Percentiles rank a stretch among this genome's conserved stretches.
Evolutionary conservation across 2,329 filamentous ascomycete species (phyloP).

Genomic region (Penicillium verrucosum): DNA sequence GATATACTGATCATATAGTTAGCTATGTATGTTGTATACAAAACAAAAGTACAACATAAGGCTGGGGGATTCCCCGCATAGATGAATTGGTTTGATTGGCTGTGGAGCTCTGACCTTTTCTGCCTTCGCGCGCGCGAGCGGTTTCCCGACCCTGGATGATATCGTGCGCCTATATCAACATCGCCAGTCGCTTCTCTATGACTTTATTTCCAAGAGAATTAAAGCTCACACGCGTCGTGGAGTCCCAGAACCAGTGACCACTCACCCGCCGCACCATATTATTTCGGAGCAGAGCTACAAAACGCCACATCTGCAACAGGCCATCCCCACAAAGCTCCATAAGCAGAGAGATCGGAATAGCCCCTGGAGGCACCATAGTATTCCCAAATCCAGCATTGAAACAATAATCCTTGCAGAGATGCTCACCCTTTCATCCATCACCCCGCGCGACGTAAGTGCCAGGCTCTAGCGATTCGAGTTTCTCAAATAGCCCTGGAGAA

Average conservation of each 20-base stretch:
- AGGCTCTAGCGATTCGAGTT: not conserved
- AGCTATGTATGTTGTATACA: too few species aligned
- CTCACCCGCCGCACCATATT: not conserved
- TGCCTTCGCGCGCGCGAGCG: not conserved
- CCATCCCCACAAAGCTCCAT: not conserved
- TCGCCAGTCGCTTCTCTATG: not conserved
- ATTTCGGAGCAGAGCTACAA: not conserved
- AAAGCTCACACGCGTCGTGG: not conserved
- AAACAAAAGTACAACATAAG: not conserved
- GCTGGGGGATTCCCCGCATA: conserved; percentile 10
- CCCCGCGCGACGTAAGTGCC: conserved; percentile 64
- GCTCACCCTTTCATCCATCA: conserved; percentile 65
- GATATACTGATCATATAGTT: too few species aligned
- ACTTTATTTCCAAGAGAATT: not conserved
- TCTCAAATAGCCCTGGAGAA: conserved; percentile 16
- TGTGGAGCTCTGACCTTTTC: conserved; percentile 12
- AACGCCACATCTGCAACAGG: not conserved
- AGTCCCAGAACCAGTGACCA: not conserved
- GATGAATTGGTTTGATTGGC: conserved; percentile 13
- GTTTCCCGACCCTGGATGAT: not conserved
- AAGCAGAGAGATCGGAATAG: not conserved
- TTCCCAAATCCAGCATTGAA: not conserved
- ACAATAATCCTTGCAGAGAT: conserved; percentile 28
- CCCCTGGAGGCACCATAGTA: not conserved
- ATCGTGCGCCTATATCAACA: not conserved